A percentile compares a stretch with the other conserved stretches of the same genome.
Conservation (phyloP, 1,139 yeast genomes). For the Blastobotrys persicus region DNA sequence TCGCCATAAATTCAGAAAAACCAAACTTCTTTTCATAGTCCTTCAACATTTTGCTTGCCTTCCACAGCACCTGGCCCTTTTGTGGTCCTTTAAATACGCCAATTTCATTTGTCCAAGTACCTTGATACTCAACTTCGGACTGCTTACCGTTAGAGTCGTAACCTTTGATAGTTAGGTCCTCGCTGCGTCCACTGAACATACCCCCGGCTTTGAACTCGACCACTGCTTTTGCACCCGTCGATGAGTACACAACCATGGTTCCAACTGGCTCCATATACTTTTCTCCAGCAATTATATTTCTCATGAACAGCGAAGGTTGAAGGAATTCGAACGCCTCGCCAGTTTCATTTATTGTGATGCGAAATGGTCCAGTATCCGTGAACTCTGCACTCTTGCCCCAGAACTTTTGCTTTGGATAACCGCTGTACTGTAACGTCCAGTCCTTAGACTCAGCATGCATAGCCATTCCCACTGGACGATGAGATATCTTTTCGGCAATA, state of each 20-base stretch:
- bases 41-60: constrained; percentile 60
- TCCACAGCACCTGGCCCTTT: constrained; percentile 46
- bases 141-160: constrained; percentile 40
- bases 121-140: constrained; percentile 43
- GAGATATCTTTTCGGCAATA: constrained; percentile 75
- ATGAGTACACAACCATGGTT: constrained; percentile 61
- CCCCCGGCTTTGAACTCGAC: constrained; percentile 63
- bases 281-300: constrained; percentile 91
- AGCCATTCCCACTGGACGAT: constrained; percentile 82
- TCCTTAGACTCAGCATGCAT: constrained; percentile 65
- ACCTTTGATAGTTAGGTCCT: constrained; percentile 63
- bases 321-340: constrained; percentile 77
- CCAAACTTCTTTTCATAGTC: constrained; percentile 70
- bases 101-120: constrained; percentile 69
- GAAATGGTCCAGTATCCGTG: constrained; percentile 66
- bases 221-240: constrained; percentile 64
- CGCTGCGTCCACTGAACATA: constrained; percentile 86
- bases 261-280: constrained; percentile 89
- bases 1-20: constrained; percentile 76
- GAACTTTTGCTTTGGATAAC: constrained; percentile 82
- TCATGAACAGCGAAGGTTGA: constrained; percentile 78
- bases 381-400: constrained; percentile 95
- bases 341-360: constrained; percentile 52
- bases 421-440: constrained; percentile 76
- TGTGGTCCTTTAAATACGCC: constrained; percentile 8